These are phyloP conservation scores for Scutellaria minor DNA, from an alignment of 257 asterid genomes.

Conservation along the genomic window DNA sequence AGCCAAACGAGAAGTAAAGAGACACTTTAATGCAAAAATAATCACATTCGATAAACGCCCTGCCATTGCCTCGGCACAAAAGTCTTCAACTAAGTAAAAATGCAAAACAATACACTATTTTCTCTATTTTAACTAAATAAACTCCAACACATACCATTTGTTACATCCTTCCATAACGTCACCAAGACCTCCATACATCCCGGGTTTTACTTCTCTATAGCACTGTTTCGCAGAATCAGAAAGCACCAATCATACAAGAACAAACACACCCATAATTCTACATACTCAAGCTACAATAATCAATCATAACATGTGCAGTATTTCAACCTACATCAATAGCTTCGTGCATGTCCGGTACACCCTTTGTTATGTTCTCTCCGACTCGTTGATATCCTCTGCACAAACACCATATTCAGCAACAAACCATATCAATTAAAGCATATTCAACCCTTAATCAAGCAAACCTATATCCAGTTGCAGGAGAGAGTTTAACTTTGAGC, in stretches of 20 bases:
- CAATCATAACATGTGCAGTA: background rate
- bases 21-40: background rate
- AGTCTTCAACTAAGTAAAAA: background rate
- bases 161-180: conserved; percentile 72
- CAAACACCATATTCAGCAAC: conserved; percentile 21
- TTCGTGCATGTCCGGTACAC: conserved; percentile 88
- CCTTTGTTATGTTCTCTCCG: conserved; percentile 82
- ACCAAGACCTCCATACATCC: conserved; percentile 82
- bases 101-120: background rate
- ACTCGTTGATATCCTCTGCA: conserved; percentile 89
- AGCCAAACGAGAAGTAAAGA: background rate
- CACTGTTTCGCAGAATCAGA: conserved; percentile 53
- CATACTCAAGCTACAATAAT: too few relatives aligned
- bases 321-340: conserved; percentile 82
- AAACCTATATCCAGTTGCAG: conserved; percentile 85
- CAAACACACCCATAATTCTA: background rate
- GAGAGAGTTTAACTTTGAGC: conserved; percentile 74
- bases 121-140: background rate
- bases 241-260: conserved; percentile 27
- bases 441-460: background rate
- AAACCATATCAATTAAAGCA: conserved; percentile 8
- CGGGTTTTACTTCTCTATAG: conserved; percentile 72
- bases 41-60: background rate
- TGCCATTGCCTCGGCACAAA: background rate
- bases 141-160: conserved; percentile 56